phyloP scores from a whole-genome alignment of 2,329 filamentous ascomycete species.

The Aspergillus hiratsukae region DNA sequence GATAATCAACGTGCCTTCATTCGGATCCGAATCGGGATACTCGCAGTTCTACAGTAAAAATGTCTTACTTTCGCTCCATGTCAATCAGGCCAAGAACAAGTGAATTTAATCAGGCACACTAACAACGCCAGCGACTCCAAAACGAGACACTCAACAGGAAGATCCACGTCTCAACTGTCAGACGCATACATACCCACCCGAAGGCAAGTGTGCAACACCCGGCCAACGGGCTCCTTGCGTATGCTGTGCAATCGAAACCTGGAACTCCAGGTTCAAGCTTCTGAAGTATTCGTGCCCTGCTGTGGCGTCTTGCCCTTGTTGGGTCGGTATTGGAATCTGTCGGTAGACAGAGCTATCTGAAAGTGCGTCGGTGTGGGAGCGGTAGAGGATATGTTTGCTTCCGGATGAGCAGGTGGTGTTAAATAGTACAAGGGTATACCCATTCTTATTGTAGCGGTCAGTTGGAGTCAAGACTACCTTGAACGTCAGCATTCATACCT shows the following conservation, averaged over 20 bases:
- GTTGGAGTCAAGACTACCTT: background rate
- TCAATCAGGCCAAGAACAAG: too few relatives aligned
- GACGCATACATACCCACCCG: conserved; percentile 6
- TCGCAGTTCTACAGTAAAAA: background rate
- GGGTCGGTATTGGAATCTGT: background rate
- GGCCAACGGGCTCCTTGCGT: conserved; percentile 13
- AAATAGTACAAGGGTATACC: background rate
- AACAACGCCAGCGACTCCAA: background rate
- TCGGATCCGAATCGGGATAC: background rate
- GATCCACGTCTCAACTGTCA: conserved; percentile 3
- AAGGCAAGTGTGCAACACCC: background rate
- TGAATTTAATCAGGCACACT: too few relatives aligned
- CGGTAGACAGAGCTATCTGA: background rate
- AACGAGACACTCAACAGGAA: background rate
- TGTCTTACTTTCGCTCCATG: background rate
- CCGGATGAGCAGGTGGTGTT: background rate
- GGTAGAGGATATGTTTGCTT: background rate
- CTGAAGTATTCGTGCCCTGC: background rate
- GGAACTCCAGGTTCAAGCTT: background rate
- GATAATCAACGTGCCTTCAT: background rate
- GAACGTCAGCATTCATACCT: background rate
- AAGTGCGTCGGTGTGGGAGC: background rate
- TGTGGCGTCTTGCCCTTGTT: background rate
- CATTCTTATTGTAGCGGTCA: background rate
- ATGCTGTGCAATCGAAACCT: conserved; percentile 1